phyloP scores from a whole-genome alignment of 352 stramenopile genomes.

The Globisporangium acanthophoron region DNA sequence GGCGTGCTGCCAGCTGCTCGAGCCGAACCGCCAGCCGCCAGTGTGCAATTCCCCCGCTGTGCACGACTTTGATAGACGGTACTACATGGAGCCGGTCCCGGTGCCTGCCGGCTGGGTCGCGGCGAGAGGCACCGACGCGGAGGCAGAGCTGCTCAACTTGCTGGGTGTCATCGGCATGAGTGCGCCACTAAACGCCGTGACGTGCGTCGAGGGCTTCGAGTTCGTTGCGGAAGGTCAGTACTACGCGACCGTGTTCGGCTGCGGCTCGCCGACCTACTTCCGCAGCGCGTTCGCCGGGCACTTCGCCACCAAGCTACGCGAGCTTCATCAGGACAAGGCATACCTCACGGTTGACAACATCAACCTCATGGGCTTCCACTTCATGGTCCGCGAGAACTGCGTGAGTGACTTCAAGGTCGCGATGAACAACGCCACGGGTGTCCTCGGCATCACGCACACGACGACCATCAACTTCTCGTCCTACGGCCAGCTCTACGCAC shows the following conservation, averaged over 20 bases:
- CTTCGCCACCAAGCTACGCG: slow-evolving; percentile 7
- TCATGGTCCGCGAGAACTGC: slow-evolving; percentile 28
- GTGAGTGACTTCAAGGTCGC: slow-evolving; percentile 15
- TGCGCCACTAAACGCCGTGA: slow-evolving; percentile 25
- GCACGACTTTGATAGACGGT: slow-evolving; percentile 34
- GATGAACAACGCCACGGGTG: slow-evolving; percentile 1
- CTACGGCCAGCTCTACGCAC: slow-evolving; percentile 37
- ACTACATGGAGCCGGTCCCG: slow-evolving; percentile 18
- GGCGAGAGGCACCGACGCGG: slow-evolving; percentile 25
- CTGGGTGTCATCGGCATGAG: slow-evolving; percentile 58
- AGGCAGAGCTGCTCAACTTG: slow-evolving; percentile 34
- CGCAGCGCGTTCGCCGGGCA: slow-evolving; percentile 25
- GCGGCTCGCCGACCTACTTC: slow-evolving; percentile 28
- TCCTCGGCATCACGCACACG: slow-evolving; percentile 21
- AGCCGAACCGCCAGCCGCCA: slow-evolving; percentile 33
- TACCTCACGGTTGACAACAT: slow-evolving; percentile 21
- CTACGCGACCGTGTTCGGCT: slow-evolving; percentile 27
- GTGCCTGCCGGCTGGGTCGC: slow-evolving; percentile 9
- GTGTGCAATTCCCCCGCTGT: slow-evolving; percentile 50
- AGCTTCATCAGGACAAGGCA: slow-evolving; percentile 22
- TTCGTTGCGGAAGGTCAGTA: slow-evolving; percentile 18
- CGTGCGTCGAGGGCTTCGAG: slow-evolving; percentile 49
- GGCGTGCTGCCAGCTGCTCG: slow-evolving; percentile 42
- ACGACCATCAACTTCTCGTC: slow-evolving; percentile 35
- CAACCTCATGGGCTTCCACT: slow-evolving; percentile 25